These are phyloP conservation scores for Phytophthora vignae DNA, from an alignment of 352 stramenopile species.

Conservation along the genomic window DNA sequence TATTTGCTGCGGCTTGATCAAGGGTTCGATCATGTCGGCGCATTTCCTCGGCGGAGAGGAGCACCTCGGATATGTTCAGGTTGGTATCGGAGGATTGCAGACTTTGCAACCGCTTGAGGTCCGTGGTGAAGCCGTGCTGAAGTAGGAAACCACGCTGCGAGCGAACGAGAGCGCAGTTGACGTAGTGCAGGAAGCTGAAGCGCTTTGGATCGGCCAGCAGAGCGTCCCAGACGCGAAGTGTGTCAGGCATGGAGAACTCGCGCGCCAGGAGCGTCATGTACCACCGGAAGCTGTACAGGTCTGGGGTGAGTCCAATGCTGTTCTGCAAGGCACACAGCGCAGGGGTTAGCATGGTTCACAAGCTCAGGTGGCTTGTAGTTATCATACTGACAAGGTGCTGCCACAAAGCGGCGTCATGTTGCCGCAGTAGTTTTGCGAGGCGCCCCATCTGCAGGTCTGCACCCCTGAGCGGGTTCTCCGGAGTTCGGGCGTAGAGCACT, in stretches of 20 bases:
- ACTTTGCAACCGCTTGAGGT: constrained; percentile 56
- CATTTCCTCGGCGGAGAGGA: constrained; percentile 56
- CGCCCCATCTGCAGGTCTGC: constrained; percentile 68
- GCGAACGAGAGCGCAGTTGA: constrained; percentile 62
- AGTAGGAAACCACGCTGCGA: constrained; percentile 55
- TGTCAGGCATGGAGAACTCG: constrained; percentile 67
- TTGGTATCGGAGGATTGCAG: constrained; percentile 27
- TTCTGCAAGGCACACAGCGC: constrained; percentile 47
- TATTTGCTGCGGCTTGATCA: constrained; percentile 4
- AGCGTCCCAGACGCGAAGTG: constrained; percentile 69
- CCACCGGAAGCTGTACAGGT: constrained; percentile 79
- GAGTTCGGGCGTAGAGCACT: constrained; percentile 53
- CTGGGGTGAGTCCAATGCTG: constrained; percentile 61
- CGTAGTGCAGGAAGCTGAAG: constrained; percentile 79
- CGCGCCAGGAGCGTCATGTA: constrained; percentile 74
- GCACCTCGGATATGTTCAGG: constrained; percentile 41
- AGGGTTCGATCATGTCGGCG: constrained; percentile 51
- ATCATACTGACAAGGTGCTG: constrained; percentile 66
- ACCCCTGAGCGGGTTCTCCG: constrained; percentile 51
- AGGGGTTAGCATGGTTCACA: background rate
- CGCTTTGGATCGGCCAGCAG: constrained; percentile 65
- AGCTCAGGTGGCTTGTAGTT: background rate
- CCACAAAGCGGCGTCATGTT: constrained; percentile 71
- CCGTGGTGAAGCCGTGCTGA: constrained; percentile 46
- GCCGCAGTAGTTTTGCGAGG: constrained; percentile 54